Conservation (phyloP, 2,329 filamentous ascomycete species). For the Pseudogymnoascus sp. region DNA sequence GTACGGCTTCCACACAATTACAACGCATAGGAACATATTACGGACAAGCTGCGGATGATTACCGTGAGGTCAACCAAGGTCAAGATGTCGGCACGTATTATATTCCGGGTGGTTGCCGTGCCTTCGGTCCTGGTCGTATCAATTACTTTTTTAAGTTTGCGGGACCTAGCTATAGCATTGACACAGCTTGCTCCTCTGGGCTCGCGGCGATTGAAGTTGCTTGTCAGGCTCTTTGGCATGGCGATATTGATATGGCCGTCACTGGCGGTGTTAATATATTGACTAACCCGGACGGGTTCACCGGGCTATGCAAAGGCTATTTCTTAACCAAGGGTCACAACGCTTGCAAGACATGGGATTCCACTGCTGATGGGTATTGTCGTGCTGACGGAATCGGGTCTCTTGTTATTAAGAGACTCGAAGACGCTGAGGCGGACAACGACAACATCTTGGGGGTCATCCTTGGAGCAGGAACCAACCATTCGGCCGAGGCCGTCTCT, state of each 20-base stretch:
- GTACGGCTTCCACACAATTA: constrained; percentile 32
- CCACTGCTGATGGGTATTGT: constrained; percentile 43
- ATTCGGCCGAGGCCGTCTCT: constrained; percentile 69
- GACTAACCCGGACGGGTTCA: constrained; percentile 23
- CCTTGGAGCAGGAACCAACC: constrained; percentile 66
- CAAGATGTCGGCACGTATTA: constrained; percentile 13
- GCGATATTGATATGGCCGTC: constrained; percentile 19
- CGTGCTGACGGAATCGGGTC: constrained; percentile 40
- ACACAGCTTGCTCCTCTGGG: constrained; percentile 33
- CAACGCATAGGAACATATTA: constrained; percentile 24
- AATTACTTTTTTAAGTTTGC: constrained; percentile 35
- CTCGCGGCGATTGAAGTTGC: constrained; percentile 27
- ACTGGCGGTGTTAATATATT: constrained; percentile 21
- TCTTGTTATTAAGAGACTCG: constrained; percentile 40
- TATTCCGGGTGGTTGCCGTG: constrained; percentile 5
- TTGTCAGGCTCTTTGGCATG: constrained; percentile 17
- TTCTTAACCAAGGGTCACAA: constrained; percentile 25
- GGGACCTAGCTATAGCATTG: constrained; percentile 31
- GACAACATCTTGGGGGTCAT: constrained; percentile 40
- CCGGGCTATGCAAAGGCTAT: constrained; percentile 14
- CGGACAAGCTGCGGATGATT: constrained; percentile 13
- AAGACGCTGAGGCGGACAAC: constrained; percentile 69
- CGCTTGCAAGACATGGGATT: constrained; percentile 39
- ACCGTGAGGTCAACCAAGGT: constrained; percentile 1
- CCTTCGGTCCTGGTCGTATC: constrained; percentile 22